Percentiles rank a stretch among this genome's conserved stretches.
Evolutionary conservation across 306 rosid species (phyloP).

Genomic region (Prunus salicina): DNA sequence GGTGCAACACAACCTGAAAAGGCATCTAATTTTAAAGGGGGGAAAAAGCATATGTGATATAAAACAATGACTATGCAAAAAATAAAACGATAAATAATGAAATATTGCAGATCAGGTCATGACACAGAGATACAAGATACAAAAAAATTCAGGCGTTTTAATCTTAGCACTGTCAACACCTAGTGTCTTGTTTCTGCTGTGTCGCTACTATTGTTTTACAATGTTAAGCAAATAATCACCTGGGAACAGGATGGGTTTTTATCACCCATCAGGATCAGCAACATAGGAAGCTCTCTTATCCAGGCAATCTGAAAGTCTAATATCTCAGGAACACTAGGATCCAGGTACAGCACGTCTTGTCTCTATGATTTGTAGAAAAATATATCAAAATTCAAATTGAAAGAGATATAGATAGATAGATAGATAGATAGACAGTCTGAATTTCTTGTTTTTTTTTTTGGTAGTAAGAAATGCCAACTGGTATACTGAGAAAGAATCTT

Average conservation of each 20-base stretch:
- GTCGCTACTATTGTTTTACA: slow-evolving; percentile 9
- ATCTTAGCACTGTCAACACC: neutral
- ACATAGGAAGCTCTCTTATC: slow-evolving; percentile 68
- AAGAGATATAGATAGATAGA: slow-evolving; percentile 3
- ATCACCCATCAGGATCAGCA: slow-evolving; percentile 71
- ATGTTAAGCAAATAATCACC: slow-evolving; percentile 40
- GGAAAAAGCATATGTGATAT: neutral
- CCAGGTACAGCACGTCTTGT: slow-evolving; percentile 35
- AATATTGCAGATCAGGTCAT: neutral
- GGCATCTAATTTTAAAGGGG: neutral
- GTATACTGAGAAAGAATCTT: neutral
- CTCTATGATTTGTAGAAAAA: slow-evolving; percentile 41
- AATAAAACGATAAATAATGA: neutral
- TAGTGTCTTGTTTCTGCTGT: neutral
- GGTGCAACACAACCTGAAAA: slow-evolving; percentile 57
- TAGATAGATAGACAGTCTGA: too few relatives aligned
- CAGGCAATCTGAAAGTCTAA: slow-evolving; percentile 54
- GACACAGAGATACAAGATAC: slow-evolving; percentile 15
- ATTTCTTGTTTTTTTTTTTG: too few relatives aligned
- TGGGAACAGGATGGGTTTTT: slow-evolving; percentile 49
- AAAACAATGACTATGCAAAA: neutral
- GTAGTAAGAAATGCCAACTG: neutral
- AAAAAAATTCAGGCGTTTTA: slow-evolving; percentile 8
- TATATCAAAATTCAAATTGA: neutral
- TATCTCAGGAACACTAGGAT: slow-evolving; percentile 46